phyloP scores from a whole-genome alignment of 2,329 filamentous ascomycete species.

The Fusarium mundagurra region DNA sequence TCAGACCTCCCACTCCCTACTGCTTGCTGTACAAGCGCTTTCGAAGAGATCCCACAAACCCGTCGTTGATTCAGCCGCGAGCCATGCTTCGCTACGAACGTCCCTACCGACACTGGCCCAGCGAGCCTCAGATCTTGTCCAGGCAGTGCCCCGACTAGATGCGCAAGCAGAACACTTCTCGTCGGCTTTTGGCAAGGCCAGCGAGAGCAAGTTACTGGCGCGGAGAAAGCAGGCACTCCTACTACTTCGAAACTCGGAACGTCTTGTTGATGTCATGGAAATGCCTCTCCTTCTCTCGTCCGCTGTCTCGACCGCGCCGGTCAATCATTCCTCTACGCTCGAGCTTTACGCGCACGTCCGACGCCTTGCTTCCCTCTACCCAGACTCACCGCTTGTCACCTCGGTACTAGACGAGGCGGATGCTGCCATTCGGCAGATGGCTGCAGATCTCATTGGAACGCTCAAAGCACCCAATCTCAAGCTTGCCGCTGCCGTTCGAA shows the following conservation, averaged over 20 bases:
- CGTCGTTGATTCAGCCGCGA: conserved; percentile 82
- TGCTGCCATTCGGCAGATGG: conserved; percentile 87
- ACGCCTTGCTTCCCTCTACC: conserved; percentile 83
- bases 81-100: conserved; percentile 77
- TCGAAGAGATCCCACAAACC: conserved; percentile 89
- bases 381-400: conserved; percentile 77
- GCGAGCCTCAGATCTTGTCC: conserved; percentile 72
- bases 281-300: conserved; percentile 86
- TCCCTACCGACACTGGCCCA: conserved; percentile 76
- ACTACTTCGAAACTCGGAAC: conserved; percentile 85
- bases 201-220: conserved; percentile 75
- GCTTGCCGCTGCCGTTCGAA: conserved; percentile 88
- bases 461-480: conserved; percentile 84
- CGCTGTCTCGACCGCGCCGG: conserved; percentile 71
- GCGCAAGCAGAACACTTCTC: conserved; percentile 82
- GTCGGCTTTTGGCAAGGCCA: conserved; percentile 79
- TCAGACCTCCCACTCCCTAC: conserved; percentile 81
- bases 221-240: conserved; percentile 82
- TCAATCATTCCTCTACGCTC: conserved; percentile 87
- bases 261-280: conserved; percentile 90
- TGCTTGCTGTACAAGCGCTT: conserved; percentile 85
- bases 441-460: conserved; percentile 80
- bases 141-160: conserved; percentile 82
- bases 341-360: conserved; percentile 95
- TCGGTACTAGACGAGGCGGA: conserved; percentile 83